Evolutionary conservation across 176 grass and related monocot species (phyloP).

Genomic region (Triticum dicoccoides): DNA sequence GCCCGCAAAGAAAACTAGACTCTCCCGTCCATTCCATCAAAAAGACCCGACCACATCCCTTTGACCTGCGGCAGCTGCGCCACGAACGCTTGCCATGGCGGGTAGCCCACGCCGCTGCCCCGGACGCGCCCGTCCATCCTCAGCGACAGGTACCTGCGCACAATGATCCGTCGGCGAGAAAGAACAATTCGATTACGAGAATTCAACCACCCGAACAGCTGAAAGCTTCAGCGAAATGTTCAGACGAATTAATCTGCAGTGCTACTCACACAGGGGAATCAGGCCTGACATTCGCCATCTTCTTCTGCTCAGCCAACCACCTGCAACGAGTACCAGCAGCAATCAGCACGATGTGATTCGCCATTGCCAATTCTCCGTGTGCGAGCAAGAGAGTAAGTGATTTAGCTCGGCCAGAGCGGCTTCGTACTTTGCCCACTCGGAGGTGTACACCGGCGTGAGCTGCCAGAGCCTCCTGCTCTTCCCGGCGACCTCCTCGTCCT

Average conservation of each 20-base stretch:
- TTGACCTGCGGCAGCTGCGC: conserved; percentile 85
- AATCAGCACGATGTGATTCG: neutral
- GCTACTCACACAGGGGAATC: conserved; percentile 82
- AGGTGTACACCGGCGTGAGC: conserved; percentile 53
- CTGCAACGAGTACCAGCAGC: conserved; percentile 14
- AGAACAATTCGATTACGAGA: no score
- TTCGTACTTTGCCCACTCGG: conserved; percentile 70
- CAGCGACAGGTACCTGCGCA: conserved; percentile 71
- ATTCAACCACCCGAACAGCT: neutral
- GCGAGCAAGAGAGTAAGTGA: neutral
- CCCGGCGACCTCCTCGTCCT: conserved; percentile 1
- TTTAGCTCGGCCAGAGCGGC: neutral
- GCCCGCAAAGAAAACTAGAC: conserved; percentile 19
- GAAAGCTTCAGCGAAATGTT: neutral
- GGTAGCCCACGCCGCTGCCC: conserved; percentile 87
- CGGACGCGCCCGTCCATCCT: conserved; percentile 93
- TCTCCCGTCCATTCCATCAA: conserved; percentile 97
- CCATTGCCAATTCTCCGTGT: neutral
- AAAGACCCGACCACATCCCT: conserved; percentile 82
- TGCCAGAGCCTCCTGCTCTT: conserved; percentile 84
- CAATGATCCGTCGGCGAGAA: neutral
- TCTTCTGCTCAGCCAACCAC: conserved; percentile 91
- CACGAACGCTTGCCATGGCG: conserved; percentile 93
- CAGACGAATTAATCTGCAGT: neutral
- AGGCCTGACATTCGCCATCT: conserved; percentile 63